Base-by-base conservation (phyloP, 257 asterid species). In the Scutellaria minor region DNA sequence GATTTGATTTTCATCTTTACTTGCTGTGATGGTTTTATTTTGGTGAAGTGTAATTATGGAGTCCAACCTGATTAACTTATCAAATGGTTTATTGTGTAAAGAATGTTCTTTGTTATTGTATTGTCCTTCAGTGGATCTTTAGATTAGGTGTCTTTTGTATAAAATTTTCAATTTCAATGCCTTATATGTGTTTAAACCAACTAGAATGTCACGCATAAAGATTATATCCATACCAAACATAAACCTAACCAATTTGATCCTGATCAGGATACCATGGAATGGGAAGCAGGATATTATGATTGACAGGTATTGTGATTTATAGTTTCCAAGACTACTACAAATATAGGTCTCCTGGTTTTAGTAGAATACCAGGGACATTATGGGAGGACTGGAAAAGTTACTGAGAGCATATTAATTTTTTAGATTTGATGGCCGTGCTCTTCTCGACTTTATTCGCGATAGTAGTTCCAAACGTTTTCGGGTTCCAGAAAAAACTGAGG, bases 371-470 rank as follows among this genome's bases (percentile, higher is more conserved):
- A 37, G 52, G 64, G 65, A 41, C 67, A 22, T 27, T 56, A 7
- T 50, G 6, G 37, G 53, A 48, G 45, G 37, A 52, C 22, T 35
- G 57, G 7, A 3, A 18, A 46, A 50, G 41, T 70, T 53, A 64
- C 75, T 61, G 54, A 71, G 78, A 40, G 52, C 39, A 64, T 68
- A 31, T 60, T 64, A 53, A 62, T 61, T 78, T 72, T 74, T 73
- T 91, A 95, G 99, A 83, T 95, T 95, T 74, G 99, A 95, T 82
- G 98, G 99, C 4, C 97, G 98, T 37, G 98, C 99, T 75, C 88
- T 95, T 81, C 99, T 92, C 64, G 99, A 95, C 75, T 92, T 95
- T 77, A 95, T 95, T 65, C 96, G 98, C 24, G 96, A 92, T 73
- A 71, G 86, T 80, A 82, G 88, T 77, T 83, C 99, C 63, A 83